Conservation (phyloP, 805 yeast genomes). For the Brettanomyces naardenensis region DNA sequence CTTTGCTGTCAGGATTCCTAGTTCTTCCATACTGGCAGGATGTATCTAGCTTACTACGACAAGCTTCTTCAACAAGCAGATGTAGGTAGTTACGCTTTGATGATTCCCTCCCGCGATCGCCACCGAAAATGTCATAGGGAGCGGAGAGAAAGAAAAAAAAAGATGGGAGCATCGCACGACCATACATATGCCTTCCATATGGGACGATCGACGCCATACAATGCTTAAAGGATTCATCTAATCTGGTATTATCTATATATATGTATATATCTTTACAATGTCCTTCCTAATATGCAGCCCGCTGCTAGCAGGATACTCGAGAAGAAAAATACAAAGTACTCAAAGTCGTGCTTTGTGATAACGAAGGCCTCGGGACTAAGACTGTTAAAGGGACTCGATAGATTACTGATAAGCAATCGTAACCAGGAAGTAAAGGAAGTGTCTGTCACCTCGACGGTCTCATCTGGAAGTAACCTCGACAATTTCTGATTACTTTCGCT, state of each 20-base stretch:
- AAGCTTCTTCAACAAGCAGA: too few relatives aligned
- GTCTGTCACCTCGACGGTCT: not conserved
- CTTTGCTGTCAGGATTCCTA: constrained; percentile 37
- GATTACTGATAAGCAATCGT: not conserved
- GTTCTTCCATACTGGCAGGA: constrained; percentile 51
- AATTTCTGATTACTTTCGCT: not conserved
- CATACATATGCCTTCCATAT: too few relatives aligned
- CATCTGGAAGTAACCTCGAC: not conserved
- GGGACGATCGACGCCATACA: too few relatives aligned
- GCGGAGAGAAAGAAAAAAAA: too few relatives aligned
- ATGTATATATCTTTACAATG: too few relatives aligned
- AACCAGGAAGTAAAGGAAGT: not conserved
- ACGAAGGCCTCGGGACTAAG: not conserved
- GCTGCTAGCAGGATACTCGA: not conserved
- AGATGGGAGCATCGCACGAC: too few relatives aligned
- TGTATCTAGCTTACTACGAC: too few relatives aligned
- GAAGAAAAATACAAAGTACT: not conserved
- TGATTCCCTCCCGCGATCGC: too few relatives aligned
- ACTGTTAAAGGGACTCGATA: not conserved
- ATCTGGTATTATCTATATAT: too few relatives aligned
- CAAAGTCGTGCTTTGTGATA: constrained; percentile 1
- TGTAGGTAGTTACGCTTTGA: too few relatives aligned
- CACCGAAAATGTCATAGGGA: too few relatives aligned
- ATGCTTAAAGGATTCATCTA: too few relatives aligned
- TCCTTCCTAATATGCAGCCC: constrained; percentile 1